phyloP scores from a whole-genome alignment of 257 asterid genomes.

The Datura wrightii region DNA sequence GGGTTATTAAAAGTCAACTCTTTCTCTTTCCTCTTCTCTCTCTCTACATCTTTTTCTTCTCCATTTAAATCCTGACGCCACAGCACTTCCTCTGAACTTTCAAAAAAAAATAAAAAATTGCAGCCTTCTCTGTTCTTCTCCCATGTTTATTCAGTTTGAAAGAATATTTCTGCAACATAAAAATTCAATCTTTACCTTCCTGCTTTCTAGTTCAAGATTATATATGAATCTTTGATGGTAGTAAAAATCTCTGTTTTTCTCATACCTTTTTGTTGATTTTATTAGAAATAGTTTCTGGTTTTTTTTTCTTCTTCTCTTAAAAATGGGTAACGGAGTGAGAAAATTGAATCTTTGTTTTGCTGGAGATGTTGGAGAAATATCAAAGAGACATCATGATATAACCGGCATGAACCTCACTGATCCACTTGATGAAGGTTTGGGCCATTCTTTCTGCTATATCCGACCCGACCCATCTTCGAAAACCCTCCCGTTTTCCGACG shows the following conservation, averaged over 20 bases:
- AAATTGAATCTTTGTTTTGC: slow-evolving; percentile 70
- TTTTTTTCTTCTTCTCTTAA: neutral
- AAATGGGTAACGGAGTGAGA: slow-evolving; percentile 80
- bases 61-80: slow-evolving; percentile 30
- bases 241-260: neutral
- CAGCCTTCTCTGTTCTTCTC: neutral
- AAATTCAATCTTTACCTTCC: neutral
- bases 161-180: neutral
- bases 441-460: slow-evolving; percentile 92
- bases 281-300: neutral
- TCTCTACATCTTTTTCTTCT: slow-evolving; percentile 27
- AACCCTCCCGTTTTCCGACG: slow-evolving; percentile 51
- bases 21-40: slow-evolving; percentile 45
- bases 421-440: slow-evolving; percentile 84
- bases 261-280: neutral
- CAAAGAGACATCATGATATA: slow-evolving; percentile 68
- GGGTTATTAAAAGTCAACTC: slow-evolving; percentile 59
- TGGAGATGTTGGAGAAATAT: slow-evolving; percentile 83
- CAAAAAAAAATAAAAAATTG: neutral
- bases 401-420: slow-evolving; percentile 47
- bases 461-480: slow-evolving; percentile 66
- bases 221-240: neutral
- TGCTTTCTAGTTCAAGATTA: neutral
- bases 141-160: neutral
- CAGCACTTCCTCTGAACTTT: slow-evolving; percentile 1